phyloP scores from a whole-genome alignment of 352 stramenopile genomes.

The Phytophthora aleatoria region DNA sequence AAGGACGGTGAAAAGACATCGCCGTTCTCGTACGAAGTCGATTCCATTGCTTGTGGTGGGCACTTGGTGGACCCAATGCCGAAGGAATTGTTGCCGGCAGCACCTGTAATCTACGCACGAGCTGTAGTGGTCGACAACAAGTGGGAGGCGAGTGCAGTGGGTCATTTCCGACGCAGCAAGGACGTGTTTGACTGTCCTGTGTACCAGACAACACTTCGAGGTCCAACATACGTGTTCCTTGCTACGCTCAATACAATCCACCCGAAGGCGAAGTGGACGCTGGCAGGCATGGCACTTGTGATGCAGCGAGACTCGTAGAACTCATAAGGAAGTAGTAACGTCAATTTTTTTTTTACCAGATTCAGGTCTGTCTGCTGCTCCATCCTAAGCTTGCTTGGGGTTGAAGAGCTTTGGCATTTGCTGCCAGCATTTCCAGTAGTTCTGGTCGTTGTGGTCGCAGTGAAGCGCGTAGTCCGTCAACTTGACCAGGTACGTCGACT shows the following conservation, averaged over 20 bases:
- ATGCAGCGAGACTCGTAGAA: conserved; percentile 92
- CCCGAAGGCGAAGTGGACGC: conserved; percentile 91
- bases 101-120: conserved; percentile 94
- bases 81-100: conserved; percentile 92
- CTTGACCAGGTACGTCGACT: conserved; percentile 93
- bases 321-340: not conserved
- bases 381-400: conserved; percentile 35
- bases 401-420: conserved; percentile 90
- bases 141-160: conserved; percentile 95
- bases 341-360: conserved; percentile 7
- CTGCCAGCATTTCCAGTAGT: conserved; percentile 96
- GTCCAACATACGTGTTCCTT: conserved; percentile 97
- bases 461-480: conserved; percentile 89
- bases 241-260: conserved; percentile 91
- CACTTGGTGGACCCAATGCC: conserved; percentile 89
- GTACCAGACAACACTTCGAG: conserved; percentile 95
- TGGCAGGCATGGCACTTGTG: conserved; percentile 92
- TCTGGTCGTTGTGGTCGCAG: conserved; percentile 85
- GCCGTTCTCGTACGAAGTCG: conserved; percentile 81
- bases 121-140: conserved; percentile 89
- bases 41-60: conserved; percentile 87
- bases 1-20: conserved; percentile 86
- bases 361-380: not conserved
- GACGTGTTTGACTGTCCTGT: conserved; percentile 95
- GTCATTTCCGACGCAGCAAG: conserved; percentile 89